Evolutionary conservation across 768 basidiomycete species (phyloP).

Genomic region (Tephrocybe sp.): DNA sequence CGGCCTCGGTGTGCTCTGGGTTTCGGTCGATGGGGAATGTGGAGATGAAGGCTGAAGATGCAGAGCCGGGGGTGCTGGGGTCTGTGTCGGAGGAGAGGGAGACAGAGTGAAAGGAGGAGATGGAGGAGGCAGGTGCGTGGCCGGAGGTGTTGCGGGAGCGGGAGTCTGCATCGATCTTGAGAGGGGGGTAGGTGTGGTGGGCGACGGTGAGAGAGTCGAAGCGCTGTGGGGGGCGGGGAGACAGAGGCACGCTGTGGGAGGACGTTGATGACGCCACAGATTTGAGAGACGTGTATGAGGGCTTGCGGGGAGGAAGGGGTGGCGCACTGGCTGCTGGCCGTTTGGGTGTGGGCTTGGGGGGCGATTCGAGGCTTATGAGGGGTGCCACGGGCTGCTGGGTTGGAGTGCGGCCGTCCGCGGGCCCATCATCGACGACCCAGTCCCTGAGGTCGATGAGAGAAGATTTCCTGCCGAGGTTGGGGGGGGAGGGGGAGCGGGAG

Average conservation of each 20-base stretch:
- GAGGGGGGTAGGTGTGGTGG: conserved; percentile 55
- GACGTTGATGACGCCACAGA: conserved; percentile 33
- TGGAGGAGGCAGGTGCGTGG: conserved; percentile 67
- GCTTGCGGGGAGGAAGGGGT: conserved; percentile 67
- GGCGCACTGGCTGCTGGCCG: conserved; percentile 31
- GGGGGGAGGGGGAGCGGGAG: conserved; percentile 53
- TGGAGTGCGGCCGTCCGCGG: conserved; percentile 24
- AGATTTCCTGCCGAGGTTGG: conserved; percentile 48
- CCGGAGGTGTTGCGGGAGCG: conserved; percentile 46
- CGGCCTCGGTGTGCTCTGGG: conserved; percentile 34
- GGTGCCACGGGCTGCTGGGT: conserved; percentile 29
- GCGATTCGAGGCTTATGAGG: conserved; percentile 59
- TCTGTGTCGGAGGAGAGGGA: conserved; percentile 71
- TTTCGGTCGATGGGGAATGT: conserved; percentile 36
- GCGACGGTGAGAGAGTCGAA: conserved; percentile 54
- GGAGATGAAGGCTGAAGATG: conserved; percentile 40
- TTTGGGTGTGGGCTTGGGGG: conserved; percentile 30
- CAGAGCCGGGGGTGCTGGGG: conserved; percentile 38
- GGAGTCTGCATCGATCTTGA: conserved; percentile 32
- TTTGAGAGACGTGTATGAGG: conserved; percentile 50
- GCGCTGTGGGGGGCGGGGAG: too few species aligned
- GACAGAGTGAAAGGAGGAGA: conserved; percentile 83
- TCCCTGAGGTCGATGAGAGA: conserved; percentile 73
- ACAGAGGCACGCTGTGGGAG: background rate
- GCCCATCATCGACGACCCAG: conserved; percentile 69